Base-by-base conservation (phyloP, 2,329 filamentous ascomycete species). In the Exophiala dermatitidis region DNA sequence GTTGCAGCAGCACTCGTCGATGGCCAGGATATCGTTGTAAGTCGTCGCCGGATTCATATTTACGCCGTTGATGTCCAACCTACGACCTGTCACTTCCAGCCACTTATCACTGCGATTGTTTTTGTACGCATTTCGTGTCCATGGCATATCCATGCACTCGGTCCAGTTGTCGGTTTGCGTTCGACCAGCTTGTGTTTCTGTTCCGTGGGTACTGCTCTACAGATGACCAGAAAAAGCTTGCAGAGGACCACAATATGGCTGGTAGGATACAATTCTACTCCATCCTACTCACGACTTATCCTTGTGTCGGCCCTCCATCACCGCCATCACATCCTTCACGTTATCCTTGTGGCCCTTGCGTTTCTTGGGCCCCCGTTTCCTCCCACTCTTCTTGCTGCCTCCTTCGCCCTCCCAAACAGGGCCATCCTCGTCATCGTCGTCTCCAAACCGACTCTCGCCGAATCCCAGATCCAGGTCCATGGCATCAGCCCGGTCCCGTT, bases 381-480 rank as follows among this genome's bases (percentile, higher is more conserved):
- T 42, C 6, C 46, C 56, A 48, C 48, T 69, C 64, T 72, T 74
- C 56, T 67, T 72, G 4, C 63, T 64, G 31, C 62, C 60, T 26
- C 64, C 64, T 33, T 65, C 66, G 30, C 60, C 60, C 32, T 71
- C 68, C 88, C 63, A 81, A 73, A 37, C 81, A 82, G 50, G 90
- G 69, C 71, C 66, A 38, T 90, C 87, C 59, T 85, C 80, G 59
- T 95, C 90, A 55, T 90, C 90, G 46, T 90, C 90, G 64, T 96
- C 93, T 50, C 88, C 90, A 64, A 88, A 85, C 30, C 91, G 80
- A 65, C 86, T 93, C 19, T 84, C 88, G 33, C 93, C 93, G 65
- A 98, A 97, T 56, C 90, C 91, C 76, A 97, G 81, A 65, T 98
- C 93, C 72, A 98, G 79, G 70, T 98, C 80, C 1, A 81, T 81